A percentile compares a stretch with the other conserved stretches of the same genome.
Evolutionary conservation across 2,329 filamentous ascomycete genomes (phyloP).

Genomic region (Fusarium sp.): DNA sequence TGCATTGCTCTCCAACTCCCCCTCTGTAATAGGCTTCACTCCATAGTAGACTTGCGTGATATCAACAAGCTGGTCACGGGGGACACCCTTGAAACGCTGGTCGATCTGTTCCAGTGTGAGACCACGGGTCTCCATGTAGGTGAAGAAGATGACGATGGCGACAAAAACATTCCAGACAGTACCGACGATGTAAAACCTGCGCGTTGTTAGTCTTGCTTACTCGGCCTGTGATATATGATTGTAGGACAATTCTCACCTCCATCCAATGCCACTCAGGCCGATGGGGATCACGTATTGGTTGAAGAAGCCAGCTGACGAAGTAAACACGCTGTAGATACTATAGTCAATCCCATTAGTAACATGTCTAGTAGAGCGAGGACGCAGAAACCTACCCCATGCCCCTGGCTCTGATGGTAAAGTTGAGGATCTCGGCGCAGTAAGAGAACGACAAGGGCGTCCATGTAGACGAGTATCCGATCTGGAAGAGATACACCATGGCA

Average conservation of each 20-base stretch:
- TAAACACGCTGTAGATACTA: slow-evolving; percentile 18
- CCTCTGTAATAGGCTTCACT: slow-evolving; percentile 12
- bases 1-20: background rate
- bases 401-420: slow-evolving; percentile 21
- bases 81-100: slow-evolving; percentile 23
- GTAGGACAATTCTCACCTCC: slow-evolving; percentile 7
- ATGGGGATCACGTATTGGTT: slow-evolving; percentile 27
- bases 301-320: slow-evolving; percentile 15
- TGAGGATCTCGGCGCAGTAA: slow-evolving; percentile 22
- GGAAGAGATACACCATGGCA: slow-evolving; percentile 27
- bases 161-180: slow-evolving; percentile 14
- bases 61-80: slow-evolving; percentile 14
- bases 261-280: slow-evolving; percentile 13
- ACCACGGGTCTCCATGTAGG: slow-evolving; percentile 19
- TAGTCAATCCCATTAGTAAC: background rate
- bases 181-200: slow-evolving; percentile 22
- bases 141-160: slow-evolving; percentile 17
- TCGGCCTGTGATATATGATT: background rate
- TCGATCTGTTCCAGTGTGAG: slow-evolving; percentile 26
- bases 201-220: background rate
- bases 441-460: slow-evolving; percentile 24
- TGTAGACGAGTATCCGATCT: slow-evolving; percentile 24
- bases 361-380: background rate
- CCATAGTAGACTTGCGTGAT: slow-evolving; percentile 11
- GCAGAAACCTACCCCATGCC: slow-evolving; percentile 22